Evolutionary conservation across 2,329 filamentous ascomycete species (phyloP), one percentile per base, ranked within the genome.

Genomic region (Penicillium sp.): DNA sequence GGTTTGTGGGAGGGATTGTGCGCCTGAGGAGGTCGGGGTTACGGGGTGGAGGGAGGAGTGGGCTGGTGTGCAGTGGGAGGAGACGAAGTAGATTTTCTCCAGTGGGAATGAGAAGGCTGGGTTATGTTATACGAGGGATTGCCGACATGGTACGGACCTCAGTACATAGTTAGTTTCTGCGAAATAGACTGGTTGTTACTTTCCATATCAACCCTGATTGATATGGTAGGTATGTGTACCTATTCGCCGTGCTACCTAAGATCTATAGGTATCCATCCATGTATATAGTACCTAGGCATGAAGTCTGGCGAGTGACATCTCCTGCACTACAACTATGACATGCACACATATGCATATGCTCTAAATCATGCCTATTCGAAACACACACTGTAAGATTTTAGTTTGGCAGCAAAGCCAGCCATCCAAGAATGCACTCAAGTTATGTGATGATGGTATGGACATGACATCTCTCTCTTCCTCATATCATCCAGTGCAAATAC

Each of bases 11-110:
- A 81, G 73, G 64, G 89, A 97, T 68, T 97, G 93, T 66, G 81
- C 82, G 5, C 79, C 80, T 0, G 77, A 82, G 6, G 69, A 71
- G 11, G 75, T 78, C 30, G 87, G 83, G 0, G 78, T 83, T 63
- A 80, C 84, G 0, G 88, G 85, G 1, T 97, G 95, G 71, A 64
- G 90, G 14, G 93, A 97, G 75, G 93, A 99, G 72, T 99, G 93
- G 92, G 84, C 81, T n/a, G 93, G 92, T 6, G 93, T 97, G 56
- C 93, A 99, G 71, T 99, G 92, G 93, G 93, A 99, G 72, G 91
- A 96, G 70, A 64, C 44, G 49, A 58, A 58, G 34, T 66, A 57
- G 39, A 5, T 14, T 3, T 22, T 22, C 19, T 22, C n/a, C n/a
- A n/a, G n/a, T n/a, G n/a, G n/a, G n/a, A n/a, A 22, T 22, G 19